Evolutionary conservation across 352 stramenopile species (phyloP).

Genomic region (Pythium myriotylum): DNA sequence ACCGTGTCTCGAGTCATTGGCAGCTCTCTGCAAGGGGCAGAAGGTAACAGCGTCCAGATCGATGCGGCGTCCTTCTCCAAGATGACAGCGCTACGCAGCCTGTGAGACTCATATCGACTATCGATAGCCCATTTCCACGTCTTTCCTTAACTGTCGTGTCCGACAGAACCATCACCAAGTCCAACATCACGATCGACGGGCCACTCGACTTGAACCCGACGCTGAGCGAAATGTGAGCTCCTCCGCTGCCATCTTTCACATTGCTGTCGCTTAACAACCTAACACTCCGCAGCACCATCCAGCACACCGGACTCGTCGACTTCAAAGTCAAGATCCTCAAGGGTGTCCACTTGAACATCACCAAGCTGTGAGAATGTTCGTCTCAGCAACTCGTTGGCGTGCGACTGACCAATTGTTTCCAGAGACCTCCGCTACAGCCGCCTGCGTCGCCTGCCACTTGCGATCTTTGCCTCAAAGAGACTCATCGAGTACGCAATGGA

Average conservation of each 20-base stretch:
- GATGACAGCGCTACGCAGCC: conserved; percentile 14
- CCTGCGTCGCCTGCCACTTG: conserved; percentile 15
- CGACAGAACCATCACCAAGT: conserved; percentile 1
- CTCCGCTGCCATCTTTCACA: neutral
- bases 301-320: conserved; percentile 13
- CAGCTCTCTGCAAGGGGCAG: neutral
- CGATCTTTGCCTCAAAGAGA: conserved; percentile 1
- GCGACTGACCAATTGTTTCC: no score
- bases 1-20: neutral
- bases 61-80: conserved; percentile 7
- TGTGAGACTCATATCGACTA: neutral
- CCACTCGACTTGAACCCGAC: conserved; percentile 1
- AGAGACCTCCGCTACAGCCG: conserved; percentile 23
- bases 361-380: conserved; percentile 15
- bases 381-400: neutral
- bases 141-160: neutral
- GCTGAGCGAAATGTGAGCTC: conserved; percentile 15
- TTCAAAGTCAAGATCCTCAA: conserved; percentile 13
- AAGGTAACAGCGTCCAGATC: conserved; percentile 11
- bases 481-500: conserved; percentile 12
- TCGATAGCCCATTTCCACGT: neutral
- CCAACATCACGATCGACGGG: conserved; percentile 12
- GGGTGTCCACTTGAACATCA: conserved; percentile 14
- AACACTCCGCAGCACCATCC: conserved; percentile 8
- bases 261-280: no score